Conservation (phyloP, 805 yeast genomes). For the Ogataea ganodermae region DNA sequence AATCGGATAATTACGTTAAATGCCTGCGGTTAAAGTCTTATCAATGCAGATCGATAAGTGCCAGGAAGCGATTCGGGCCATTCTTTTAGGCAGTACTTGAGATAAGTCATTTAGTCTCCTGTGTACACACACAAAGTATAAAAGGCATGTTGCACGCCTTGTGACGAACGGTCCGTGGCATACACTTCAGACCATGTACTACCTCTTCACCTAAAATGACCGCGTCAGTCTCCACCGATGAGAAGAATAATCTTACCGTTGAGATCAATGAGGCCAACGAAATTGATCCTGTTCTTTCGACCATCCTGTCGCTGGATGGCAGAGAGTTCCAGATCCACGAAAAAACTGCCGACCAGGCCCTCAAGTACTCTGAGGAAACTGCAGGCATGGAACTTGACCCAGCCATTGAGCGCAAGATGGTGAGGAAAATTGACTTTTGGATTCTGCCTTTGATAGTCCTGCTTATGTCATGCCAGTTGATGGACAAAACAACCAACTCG, state of each 20-base stretch:
- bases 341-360: not conserved
- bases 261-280: conserved; percentile 3
- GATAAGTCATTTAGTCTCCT: not conserved
- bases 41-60: not conserved
- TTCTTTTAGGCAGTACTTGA: not conserved
- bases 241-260: not conserved
- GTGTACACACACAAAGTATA: too few species aligned
- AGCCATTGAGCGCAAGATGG: conserved; percentile 1
- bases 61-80: not conserved
- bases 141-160: not conserved
- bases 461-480: conserved; percentile 52
- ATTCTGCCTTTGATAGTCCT: conserved; percentile 51
- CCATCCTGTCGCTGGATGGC: not conserved
- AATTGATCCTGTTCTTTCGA: not conserved
- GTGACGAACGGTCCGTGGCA: too few species aligned
- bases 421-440: conserved; percentile 39
- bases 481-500: conserved; percentile 59
- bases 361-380: conserved; percentile 3
- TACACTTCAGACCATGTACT: too few species aligned
- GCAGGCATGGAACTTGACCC: conserved; percentile 1
- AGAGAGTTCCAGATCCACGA: not conserved
- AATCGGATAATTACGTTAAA: not conserved
- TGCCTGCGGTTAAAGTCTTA: not conserved
- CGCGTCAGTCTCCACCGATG: not conserved
- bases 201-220: too few species aligned